These are phyloP conservation scores for Pythium myriotylum DNA, from an alignment of 352 stramenopile species.

Conservation along the genomic window DNA sequence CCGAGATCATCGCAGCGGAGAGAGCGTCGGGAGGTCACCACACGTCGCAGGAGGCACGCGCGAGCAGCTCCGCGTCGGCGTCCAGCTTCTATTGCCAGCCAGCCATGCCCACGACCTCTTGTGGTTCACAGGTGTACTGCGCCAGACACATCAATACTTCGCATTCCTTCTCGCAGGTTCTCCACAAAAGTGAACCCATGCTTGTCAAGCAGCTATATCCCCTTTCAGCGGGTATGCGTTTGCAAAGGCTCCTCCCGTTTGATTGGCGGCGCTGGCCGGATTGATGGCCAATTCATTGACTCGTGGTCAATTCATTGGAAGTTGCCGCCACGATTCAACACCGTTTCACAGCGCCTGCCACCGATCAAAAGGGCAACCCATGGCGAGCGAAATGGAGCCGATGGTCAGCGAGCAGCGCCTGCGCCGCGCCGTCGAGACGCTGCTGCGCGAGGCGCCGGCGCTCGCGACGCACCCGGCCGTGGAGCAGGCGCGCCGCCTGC, in stretches of 20 bases:
- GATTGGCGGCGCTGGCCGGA: conserved; percentile 20
- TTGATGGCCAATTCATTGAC: too few relatives aligned
- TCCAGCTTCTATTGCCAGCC: conserved; percentile 22
- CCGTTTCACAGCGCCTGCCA: conserved; percentile 25
- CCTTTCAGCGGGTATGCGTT: conserved; percentile 16
- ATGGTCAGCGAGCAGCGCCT: conserved; percentile 41
- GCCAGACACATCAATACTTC: conserved; percentile 21
- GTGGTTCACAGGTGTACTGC: conserved; percentile 12
- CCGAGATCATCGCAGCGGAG: conserved; percentile 51
- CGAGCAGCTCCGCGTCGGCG: background rate
- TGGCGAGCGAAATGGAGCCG: conserved; percentile 5
- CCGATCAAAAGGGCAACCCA: conserved; percentile 23
- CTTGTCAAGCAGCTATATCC: conserved; percentile 24
- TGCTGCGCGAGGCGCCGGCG: conserved; percentile 25
- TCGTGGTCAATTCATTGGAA: conserved; percentile 30
- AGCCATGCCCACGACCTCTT: conserved; percentile 28
- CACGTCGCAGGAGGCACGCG: background rate
- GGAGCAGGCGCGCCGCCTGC: conserved; percentile 22
- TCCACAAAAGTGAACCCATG: conserved; percentile 19
- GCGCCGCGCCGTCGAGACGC: conserved; percentile 24
- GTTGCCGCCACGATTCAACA: conserved; percentile 27
- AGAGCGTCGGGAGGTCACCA: background rate
- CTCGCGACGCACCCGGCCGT: conserved; percentile 48
- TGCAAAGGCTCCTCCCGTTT: conserved; percentile 11
- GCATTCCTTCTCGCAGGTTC: background rate